Evolutionary conservation across 2,329 filamentous ascomycete species (phyloP).

Genomic region (Acrocalymma vagum): DNA sequence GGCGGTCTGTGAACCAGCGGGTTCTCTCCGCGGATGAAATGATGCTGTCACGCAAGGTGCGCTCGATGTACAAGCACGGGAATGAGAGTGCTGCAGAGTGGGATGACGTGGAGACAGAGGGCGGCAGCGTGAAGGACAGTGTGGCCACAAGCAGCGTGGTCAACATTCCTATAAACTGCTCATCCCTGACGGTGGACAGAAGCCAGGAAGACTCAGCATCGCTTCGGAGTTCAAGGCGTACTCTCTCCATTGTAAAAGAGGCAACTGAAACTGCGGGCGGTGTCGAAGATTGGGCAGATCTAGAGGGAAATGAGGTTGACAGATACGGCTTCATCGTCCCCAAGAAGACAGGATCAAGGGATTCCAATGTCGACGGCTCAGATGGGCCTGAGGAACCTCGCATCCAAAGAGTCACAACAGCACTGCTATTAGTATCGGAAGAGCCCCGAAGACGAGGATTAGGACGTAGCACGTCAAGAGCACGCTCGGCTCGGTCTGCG

Average conservation of each 20-base stretch:
- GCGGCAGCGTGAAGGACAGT: slow-evolving; percentile 21
- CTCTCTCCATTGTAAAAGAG: slow-evolving; percentile 55
- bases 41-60: slow-evolving; percentile 68
- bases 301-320: slow-evolving; percentile 67
- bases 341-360: slow-evolving; percentile 45
- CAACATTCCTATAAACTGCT: slow-evolving; percentile 34
- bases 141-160: slow-evolving; percentile 31
- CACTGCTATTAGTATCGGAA: slow-evolving; percentile 64
- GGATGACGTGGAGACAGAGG: slow-evolving; percentile 38
- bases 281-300: slow-evolving; percentile 71
- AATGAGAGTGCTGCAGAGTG: slow-evolving; percentile 63
- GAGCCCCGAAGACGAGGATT: slow-evolving; percentile 63
- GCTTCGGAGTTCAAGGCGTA: slow-evolving; percentile 35
- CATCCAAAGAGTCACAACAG: slow-evolving; percentile 68
- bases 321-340: slow-evolving; percentile 71
- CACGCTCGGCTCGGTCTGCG: slow-evolving; percentile 51
- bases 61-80: slow-evolving; percentile 70
- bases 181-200: slow-evolving; percentile 36
- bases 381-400: slow-evolving; percentile 44
- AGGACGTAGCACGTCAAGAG: slow-evolving; percentile 58
- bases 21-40: slow-evolving; percentile 71
- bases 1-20: slow-evolving; percentile 50
- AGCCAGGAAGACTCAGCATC: slow-evolving; percentile 37
- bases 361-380: slow-evolving; percentile 29
- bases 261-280: slow-evolving; percentile 68